Base-by-base conservation (phyloP, 2,329 filamentous ascomycete species). In the Geosmithia putterillii region DNA sequence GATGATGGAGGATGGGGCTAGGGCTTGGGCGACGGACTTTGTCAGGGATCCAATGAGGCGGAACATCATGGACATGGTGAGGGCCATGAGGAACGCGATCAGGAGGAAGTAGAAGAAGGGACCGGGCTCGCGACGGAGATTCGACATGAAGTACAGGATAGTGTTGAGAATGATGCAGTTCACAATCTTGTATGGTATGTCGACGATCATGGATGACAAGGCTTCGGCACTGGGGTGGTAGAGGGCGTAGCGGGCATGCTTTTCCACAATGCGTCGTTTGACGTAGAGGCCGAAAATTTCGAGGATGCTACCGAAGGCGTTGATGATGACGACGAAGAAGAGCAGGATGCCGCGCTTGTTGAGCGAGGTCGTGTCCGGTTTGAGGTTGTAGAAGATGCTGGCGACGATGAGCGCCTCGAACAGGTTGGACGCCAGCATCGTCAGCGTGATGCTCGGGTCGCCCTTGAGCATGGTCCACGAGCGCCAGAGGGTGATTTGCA, bases 101-200 rank as follows among this genome's bases (percentile, higher is more conserved):
- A 92, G 63, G 48, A 83, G 72, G 64, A 81, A 92, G 48, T 86
- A 69, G 62, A 92, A 92, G 66, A 89, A 92, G 1, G 76, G 65
- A 1, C 71, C 76, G 0, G 83, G 66, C 42, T 76, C 73, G 22
- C 81, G 70, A 1, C 67, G 58, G 2, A 78, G 59, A 1, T 65
- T 66, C 1, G 69, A 56, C 52, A 80, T 54, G 51, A 79, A 81
- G 56, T 81, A 81, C 3, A 79, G 55, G 14, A 74, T 63, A 3
- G 77, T 45, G 49, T 79, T 75, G 61, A 78, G 80, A 4, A 61
- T 51, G 1, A 64, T 54, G 0, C 69, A 64, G 1, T 65, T 66
- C 4, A 64, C 45, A 44, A 80, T 72, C 50, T 80, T 80, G 51
- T 77, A 62, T 0, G 77, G 76, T 4, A 80, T 64, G 40, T 79